Conservation (phyloP, 164 flowering plant species). For the Magnolia changhungtana region DNA sequence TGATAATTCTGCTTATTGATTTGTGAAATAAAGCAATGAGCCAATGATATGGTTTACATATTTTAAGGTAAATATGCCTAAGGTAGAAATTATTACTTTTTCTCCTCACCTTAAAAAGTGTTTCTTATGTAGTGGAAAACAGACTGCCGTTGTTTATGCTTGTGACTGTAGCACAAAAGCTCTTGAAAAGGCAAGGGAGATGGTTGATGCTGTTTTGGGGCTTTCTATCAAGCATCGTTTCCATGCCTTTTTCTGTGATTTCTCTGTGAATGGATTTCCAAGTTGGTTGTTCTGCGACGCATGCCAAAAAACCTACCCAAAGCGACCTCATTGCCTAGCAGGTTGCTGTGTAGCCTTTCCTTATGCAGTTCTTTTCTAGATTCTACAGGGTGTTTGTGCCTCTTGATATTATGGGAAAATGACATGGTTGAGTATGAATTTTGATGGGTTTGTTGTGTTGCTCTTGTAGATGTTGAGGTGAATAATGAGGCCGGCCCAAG, state of each 20-base stretch:
- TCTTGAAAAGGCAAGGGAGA: constrained; percentile 61
- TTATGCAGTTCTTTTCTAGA: not conserved
- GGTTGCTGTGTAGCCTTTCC: constrained; percentile 28
- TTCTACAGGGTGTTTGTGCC: not conserved
- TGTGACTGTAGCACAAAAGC: constrained; percentile 84
- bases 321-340: constrained; percentile 21
- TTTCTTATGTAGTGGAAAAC: constrained; percentile 37
- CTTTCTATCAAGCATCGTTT: constrained; percentile 41
- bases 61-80: too few species aligned
- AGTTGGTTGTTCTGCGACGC: constrained; percentile 60
- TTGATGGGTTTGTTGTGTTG: constrained; percentile 7
- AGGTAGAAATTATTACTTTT: too few species aligned
- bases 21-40: too few species aligned
- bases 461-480: constrained; percentile 28
- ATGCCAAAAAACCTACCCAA: constrained; percentile 30
- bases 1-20: too few species aligned
- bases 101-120: not conserved
- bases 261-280: constrained; percentile 57
- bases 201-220: constrained; percentile 27
- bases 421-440: not conserved
- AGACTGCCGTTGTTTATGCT: constrained; percentile 55
- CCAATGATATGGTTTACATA: too few species aligned
- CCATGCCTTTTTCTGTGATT: constrained; percentile 67
- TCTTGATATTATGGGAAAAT: not conserved
- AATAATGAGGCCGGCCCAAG: constrained; percentile 1